Percentiles rank a stretch among this genome's conserved stretches.
Evolutionary conservation across 78 protist species (phyloP).

Genomic region (Protostelium mycophagum): DNA sequence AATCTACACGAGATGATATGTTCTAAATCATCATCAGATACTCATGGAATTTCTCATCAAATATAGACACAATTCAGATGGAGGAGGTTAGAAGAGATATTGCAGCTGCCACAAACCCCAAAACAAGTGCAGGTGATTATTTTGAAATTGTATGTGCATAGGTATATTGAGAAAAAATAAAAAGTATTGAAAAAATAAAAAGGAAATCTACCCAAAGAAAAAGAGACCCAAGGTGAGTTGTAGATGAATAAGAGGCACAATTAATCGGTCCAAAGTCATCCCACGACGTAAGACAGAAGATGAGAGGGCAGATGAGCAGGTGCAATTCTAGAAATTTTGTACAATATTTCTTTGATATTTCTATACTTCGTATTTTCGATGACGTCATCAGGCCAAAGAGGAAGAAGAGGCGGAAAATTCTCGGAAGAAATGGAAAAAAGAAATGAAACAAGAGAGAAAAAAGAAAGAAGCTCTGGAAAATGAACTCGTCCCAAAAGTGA

Average conservation of each 20-base stretch:
- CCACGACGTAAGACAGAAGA: no score
- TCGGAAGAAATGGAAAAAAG: not conserved
- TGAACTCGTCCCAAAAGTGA: not conserved
- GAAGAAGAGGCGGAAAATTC: not conserved
- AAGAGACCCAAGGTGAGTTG: not conserved
- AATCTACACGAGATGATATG: not conserved
- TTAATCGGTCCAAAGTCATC: no score
- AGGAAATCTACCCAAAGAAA: no score
- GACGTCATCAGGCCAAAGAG: not conserved
- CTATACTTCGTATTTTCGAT: not conserved
- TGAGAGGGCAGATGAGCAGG: no score
- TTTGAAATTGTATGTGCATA: not conserved
- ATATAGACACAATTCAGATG: not conserved
- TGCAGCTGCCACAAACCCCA: not conserved
- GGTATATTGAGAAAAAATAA: not conserved
- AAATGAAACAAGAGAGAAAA: not conserved
- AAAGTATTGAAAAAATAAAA: no score
- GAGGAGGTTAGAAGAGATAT: not conserved
- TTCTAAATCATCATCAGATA: not conserved
- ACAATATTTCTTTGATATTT: no score
- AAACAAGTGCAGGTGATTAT: not conserved
- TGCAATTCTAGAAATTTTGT: no score
- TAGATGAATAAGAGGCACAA: no score
- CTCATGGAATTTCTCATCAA: not conserved
- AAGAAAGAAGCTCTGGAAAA: not conserved